Conservation (phyloP, 371 early-diverging fungal species). For the Saksenaea vasiformis region DNA sequence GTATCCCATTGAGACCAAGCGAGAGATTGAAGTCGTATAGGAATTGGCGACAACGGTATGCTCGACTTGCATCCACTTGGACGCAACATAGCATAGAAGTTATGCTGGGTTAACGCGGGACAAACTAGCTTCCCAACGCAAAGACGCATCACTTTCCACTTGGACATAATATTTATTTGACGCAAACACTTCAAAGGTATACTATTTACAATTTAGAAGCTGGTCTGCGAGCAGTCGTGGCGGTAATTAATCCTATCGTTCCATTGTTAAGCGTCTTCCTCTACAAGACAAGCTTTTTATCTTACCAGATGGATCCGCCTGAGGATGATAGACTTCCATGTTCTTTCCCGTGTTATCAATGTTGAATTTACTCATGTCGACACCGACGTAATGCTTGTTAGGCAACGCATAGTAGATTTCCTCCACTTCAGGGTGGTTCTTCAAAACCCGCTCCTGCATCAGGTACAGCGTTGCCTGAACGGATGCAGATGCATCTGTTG, state of each 20-base stretch:
- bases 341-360: conserved; percentile 72
- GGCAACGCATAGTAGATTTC: conserved; percentile 78
- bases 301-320: conserved; percentile 76
- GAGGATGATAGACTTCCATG: conserved; percentile 74
- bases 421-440: conserved; percentile 60
- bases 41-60: too few relatives aligned
- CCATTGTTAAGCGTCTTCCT: background rate
- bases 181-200: too few relatives aligned
- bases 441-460: conserved; percentile 70
- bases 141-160: too few relatives aligned
- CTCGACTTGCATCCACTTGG: too few relatives aligned
- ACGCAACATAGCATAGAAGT: too few relatives aligned
- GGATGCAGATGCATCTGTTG: conserved; percentile 73
- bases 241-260: conserved; percentile 64
- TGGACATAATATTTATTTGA: too few relatives aligned
- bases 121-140: too few relatives aligned
- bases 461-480: conserved; percentile 75
- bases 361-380: conserved; percentile 76
- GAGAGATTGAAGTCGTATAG: too few relatives aligned
- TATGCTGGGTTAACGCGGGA: too few relatives aligned
- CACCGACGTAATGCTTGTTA: conserved; percentile 83
- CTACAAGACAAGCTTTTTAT: background rate
- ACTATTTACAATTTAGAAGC: conserved; percentile 9
- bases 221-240: conserved; percentile 65
- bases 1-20: too few relatives aligned